These are phyloP conservation scores for Ceratocystis lukuohia DNA, from an alignment of 2,329 filamentous ascomycete genomes.

Conservation along the genomic window DNA sequence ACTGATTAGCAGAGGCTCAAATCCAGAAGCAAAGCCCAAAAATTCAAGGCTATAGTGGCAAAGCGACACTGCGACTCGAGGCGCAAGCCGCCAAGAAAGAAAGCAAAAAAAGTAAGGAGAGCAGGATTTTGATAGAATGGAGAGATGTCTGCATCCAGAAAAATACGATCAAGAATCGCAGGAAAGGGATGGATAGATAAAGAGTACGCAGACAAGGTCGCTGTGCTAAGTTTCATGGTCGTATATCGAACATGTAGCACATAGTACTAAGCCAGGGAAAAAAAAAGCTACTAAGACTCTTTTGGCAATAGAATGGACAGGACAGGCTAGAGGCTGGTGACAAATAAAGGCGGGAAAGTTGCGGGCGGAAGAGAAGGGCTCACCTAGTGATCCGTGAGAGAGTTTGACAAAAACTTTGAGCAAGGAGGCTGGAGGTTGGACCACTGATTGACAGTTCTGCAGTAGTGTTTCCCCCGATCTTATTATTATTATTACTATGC, in stretches of 20 bases:
- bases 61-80: background rate
- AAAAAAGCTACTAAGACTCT: background rate
- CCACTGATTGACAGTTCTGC: background rate
- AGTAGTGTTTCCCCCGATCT: background rate
- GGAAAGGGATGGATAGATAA: background rate
- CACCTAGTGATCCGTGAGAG: background rate
- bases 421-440: background rate
- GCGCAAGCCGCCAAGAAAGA: background rate
- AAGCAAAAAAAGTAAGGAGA: background rate
- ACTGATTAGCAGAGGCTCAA: no score
- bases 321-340: background rate
- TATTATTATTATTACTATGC: background rate
- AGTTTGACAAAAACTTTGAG: slow-evolving; percentile 4
- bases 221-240: background rate
- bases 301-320: background rate
- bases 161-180: background rate
- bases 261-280: background rate
- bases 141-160: background rate
- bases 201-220: background rate
- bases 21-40: no score
- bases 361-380: background rate
- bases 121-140: background rate
- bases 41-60: no score
- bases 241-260: background rate
- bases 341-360: background rate